Evolutionary conservation across 768 basidiomycete genomes (phyloP), one percentile per base, ranked within the genome.

Genomic region (Tricholoma furcatifolium): DNA sequence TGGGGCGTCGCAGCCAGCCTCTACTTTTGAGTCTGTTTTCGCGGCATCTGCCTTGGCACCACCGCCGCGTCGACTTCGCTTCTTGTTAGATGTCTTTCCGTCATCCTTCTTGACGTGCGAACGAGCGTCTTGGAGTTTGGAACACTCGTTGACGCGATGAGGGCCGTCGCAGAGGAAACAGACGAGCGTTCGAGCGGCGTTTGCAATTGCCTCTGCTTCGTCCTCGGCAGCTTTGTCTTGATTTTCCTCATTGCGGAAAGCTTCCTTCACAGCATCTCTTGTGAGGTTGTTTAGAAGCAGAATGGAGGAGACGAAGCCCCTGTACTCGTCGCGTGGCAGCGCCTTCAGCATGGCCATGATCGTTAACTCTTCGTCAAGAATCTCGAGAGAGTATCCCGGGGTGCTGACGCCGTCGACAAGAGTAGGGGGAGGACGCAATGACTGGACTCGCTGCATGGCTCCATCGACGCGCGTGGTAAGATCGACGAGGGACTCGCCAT

Each of bases 341-440:
- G 24, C 43, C 2, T 11, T 10, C 1, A 52, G 34, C 51, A 52
- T 52, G 3, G 43, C 51, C 51, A 45, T 52, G 18, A 46, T 46
- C 3, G 27, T n/a, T 2, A 52, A 15, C 15, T 52, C 23, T 15
- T 52, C 17, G 14, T 52, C 43, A 14, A 52, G 36, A 3, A 15
- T 52, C 23, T 52, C 35, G 2, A 52, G 30, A 23, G 51, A 45
- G n/a, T 52, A 52, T 4, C 12, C n/a, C 6, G n/a, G 4, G 6
- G 6, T 21, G 6, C 40, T 41, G 2, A n/a, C 14, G n/a, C 18
- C 6, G 34, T 48, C 40, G 21, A 30, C 32, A n/a, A n/a, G n/a
- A 14, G 18, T 32, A 17, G 9, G 7, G 2, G 31, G 9, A 6
- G 50, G 50, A 27, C 40, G 17, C 4, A 43, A 32, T 6, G 27